These are phyloP conservation scores for Sporothrix inflata DNA, from an alignment of 2,329 filamentous ascomycete species.

Conservation along the genomic window DNA sequence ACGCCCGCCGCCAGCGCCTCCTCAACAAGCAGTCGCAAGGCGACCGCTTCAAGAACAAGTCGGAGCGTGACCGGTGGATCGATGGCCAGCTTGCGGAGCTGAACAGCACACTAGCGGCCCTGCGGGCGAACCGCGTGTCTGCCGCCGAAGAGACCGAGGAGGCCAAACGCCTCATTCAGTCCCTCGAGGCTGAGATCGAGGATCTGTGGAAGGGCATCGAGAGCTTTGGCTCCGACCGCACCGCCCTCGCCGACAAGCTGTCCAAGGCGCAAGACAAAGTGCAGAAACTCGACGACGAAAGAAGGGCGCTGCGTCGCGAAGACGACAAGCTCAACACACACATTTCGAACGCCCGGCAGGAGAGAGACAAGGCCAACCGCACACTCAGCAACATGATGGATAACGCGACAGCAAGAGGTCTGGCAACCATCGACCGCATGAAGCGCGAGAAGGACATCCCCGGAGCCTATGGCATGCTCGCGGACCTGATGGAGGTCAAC, in stretches of 20 bases:
- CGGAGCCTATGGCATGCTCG: constrained; percentile 89
- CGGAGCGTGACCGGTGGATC: constrained; percentile 83
- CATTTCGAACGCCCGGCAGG: constrained; percentile 72
- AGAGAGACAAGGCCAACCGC: constrained; percentile 76
- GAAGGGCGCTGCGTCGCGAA: constrained; percentile 85
- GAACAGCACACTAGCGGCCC: constrained; percentile 72
- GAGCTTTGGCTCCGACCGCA: constrained; percentile 75
- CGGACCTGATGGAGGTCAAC: constrained; percentile 85
- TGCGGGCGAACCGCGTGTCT: constrained; percentile 83
- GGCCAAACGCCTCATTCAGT: constrained; percentile 39
- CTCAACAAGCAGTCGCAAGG: constrained; percentile 92
- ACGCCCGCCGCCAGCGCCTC: constrained; percentile 74
- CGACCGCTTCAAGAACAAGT: constrained; percentile 84
- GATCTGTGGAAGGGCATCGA: constrained; percentile 77
- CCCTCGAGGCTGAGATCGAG: constrained; percentile 71
- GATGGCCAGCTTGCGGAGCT: constrained; percentile 79
- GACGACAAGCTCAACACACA: constrained; percentile 84
- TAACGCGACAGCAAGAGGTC: constrained; percentile 79
- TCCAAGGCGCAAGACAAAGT: constrained; percentile 76
- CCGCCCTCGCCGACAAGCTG: constrained; percentile 72
- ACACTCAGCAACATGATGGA: constrained; percentile 86
- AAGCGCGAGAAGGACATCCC: constrained; percentile 78
- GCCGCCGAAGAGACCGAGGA: constrained; percentile 75
- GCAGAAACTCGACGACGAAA: constrained; percentile 80
- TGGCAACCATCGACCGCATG: constrained; percentile 83